Percentiles rank a stretch among this genome's conserved stretches.
phyloP scores from a whole-genome alignment of 345 rosid species.

The Passiflora organensis region DNA sequence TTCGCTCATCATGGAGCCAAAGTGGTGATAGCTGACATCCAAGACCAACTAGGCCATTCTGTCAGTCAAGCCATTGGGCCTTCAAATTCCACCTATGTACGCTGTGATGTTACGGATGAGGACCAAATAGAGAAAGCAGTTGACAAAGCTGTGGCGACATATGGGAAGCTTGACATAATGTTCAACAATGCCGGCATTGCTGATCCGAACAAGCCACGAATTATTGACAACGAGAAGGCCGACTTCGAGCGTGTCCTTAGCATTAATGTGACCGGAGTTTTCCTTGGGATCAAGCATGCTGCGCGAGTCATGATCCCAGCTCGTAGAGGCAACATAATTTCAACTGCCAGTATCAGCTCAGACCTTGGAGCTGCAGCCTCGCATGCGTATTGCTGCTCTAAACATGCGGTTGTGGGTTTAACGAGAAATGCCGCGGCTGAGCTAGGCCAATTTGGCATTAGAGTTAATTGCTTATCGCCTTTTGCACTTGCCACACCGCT shows the following conservation, averaged over 20 bases:
- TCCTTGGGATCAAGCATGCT: conserved; percentile 27
- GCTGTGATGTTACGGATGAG: conserved; percentile 23
- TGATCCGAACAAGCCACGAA: neutral
- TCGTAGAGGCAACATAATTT: conserved; percentile 17
- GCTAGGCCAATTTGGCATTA: conserved; percentile 17
- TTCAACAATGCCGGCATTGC: conserved; percentile 24
- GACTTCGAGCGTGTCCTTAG: conserved; percentile 14
- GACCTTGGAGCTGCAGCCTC: conserved; percentile 1
- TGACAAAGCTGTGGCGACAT: conserved; percentile 20
- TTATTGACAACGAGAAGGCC: neutral
- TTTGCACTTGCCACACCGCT: neutral
- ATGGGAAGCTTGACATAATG: conserved; percentile 32
- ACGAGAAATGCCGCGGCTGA: conserved; percentile 16
- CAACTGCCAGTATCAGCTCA: conserved; percentile 12
- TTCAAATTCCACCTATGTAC: conserved; percentile 17
- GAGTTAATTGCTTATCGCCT: conserved; percentile 23
- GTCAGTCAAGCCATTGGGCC: conserved; percentile 16
- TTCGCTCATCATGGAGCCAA: conserved; percentile 26
- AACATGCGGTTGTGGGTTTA: conserved; percentile 14
- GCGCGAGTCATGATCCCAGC: conserved; percentile 23
- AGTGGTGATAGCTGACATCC: conserved; percentile 32
- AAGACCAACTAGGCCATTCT: conserved; percentile 28
- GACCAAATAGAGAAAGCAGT: conserved; percentile 17
- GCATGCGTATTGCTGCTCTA: conserved; percentile 20
- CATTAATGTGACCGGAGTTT: conserved; percentile 16